Percentiles rank a stretch among this genome's conserved stretches.
These are phyloP conservation scores for Neurospora sp. DNA, from an alignment of 495 filamentous ascomycete species.

Conservation along the genomic window DNA sequence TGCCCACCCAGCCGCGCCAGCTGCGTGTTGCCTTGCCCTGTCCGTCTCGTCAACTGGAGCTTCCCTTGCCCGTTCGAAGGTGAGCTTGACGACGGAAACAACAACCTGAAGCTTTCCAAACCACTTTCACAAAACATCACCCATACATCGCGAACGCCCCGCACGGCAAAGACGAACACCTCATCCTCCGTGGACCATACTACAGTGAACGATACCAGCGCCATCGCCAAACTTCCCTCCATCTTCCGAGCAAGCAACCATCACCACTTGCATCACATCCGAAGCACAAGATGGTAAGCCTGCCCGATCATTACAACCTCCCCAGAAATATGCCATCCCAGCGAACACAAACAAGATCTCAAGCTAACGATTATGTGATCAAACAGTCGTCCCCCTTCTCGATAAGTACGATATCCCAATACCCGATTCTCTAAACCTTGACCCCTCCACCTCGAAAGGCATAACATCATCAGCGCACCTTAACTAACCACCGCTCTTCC, in stretches of 20 bases:
- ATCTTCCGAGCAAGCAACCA: neutral
- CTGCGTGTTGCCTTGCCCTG: constrained; percentile 31
- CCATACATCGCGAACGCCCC: neutral
- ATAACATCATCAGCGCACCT: neutral
- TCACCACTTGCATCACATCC: constrained; percentile 2
- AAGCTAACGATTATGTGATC: constrained; percentile 9
- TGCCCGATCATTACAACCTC: neutral
- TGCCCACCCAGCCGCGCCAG: constrained; percentile 24
- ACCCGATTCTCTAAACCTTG: neutral
- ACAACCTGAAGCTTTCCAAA: neutral
- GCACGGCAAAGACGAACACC: neutral
- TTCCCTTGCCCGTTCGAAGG: constrained; percentile 1
- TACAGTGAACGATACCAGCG: neutral
- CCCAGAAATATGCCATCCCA: neutral
- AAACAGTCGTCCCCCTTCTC: constrained; percentile 68
- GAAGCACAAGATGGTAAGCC: constrained; percentile 17
- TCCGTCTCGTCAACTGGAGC: constrained; percentile 14
- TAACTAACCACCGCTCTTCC: constrained; percentile 3
- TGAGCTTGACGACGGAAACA: constrained; percentile 9
- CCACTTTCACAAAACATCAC: neutral
- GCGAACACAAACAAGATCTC: neutral
- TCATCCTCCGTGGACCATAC: neutral
- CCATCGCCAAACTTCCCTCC: neutral
- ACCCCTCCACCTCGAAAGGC: neutral
- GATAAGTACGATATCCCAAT: constrained; percentile 58